Base-by-base conservation (phyloP, 176 grass and related monocot genomes). In the Ensete glaucum region DNA sequence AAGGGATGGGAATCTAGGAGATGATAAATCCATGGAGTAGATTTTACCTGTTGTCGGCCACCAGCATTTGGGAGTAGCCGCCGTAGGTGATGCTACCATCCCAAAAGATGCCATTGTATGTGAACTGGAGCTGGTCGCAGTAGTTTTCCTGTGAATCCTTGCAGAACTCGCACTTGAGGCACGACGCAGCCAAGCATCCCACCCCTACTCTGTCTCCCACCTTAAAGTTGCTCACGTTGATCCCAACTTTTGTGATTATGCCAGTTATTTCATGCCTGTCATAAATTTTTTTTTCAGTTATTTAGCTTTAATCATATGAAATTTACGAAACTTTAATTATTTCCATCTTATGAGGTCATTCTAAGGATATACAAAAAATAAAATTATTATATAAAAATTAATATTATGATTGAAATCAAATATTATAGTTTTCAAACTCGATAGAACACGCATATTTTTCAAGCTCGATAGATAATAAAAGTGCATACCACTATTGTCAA, bases 21-120 rank as follows among this genome's bases (percentile, higher is more conserved):
- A 0, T 34, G 34, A 34, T 4, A 43, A 43, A 5, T 43, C 34
- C 34, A 43, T 43, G 34, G 9, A 34, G 16, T 49, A 1, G 2
- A 21, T 70, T 19, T 50, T 23, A 88, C 59, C 93, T 60, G 49
- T 86, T 83, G 81, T 96, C 49, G 5, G 89, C 89, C 0, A 96
- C 93, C 20, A 92, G 20, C 87, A 86, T 83, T 22, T 67, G 52
- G 2, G 93, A 96, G 83, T 92, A 96, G 24, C 93, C 93, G 62
- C 93, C 93, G 77, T 96, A 96, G 10, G 93, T 92, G 76, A 92
- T 73, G 65, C 76, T 96, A 24, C 93, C 93, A 64, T 96, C 93
- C 89, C 87, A 88, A 79, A 85, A 92, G 64, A 96, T 66, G 73
- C 89, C 81, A 62, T 92, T 96, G 87, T 90, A 96, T 16, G 93